Evolutionary conservation across 2,329 filamentous ascomycete genomes (phyloP), one percentile per base, ranked within the genome.

Genomic region (Neopestalotiopsis rosae): DNA sequence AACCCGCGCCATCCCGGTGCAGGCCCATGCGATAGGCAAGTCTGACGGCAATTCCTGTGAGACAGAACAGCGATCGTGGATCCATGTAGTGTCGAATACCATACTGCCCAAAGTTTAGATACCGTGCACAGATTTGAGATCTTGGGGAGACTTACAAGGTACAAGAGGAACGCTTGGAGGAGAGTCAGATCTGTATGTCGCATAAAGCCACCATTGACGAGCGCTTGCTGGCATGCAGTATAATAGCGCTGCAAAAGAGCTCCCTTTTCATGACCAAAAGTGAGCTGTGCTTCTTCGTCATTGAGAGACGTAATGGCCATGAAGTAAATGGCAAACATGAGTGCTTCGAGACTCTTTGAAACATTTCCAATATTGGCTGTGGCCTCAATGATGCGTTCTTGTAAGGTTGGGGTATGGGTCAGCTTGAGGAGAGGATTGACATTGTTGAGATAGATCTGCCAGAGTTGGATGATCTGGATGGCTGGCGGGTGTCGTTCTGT

Each of bases 381-480:
- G 7, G 89, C 89, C 68, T 90, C 88, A 65, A 93, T 87, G 52
- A 93, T 86, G 66, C 86, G 86, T n/a, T 81, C 82, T 75, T 93
- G 90, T 1, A 92, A 80, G 1, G 86, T 91, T 0, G 90, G 90
- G 0, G 88, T 87, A 74, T 93, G 91, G 0, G 89, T 90, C 68
- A 93, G 83, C 74, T 92, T 93, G 61, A 92, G 82, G 5, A 94
- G 76, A 0, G 91, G 90, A 72, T 93, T 90, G 72, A 93, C 88
- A 73, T 92, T 92, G 71, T 89, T 87, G 57, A 93, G 84, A 75
- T 91, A 93, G 17, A 88, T 84, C 77, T 92, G 90, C 91, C 91
- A 93, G 20, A 91, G 81, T 72, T 88, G 85, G 69, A 91, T 87
- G 66, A 90, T 89, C 69, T 90, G 87, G 24, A 90, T 85, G 30